Conservation (phyloP, 495 filamentous ascomycete genomes). For the Hypoxylon fuscum region DNA sequence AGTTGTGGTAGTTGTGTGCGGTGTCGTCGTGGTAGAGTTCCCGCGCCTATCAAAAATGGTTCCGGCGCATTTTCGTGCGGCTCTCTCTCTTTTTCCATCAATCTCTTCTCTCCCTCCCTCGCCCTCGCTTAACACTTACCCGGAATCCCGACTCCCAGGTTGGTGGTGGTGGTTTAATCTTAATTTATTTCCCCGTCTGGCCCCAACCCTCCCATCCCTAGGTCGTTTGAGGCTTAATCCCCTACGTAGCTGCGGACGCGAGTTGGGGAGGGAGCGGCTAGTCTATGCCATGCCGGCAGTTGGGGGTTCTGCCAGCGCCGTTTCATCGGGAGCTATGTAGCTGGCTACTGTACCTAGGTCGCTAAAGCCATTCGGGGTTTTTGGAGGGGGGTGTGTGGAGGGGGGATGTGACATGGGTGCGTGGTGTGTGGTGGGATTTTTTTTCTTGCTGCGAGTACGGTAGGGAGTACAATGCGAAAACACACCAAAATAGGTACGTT, state of each 20-base stretch:
- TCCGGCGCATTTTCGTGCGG: constrained; percentile 41
- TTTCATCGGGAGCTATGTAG: neutral
- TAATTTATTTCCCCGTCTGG: neutral
- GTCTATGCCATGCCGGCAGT: constrained; percentile 1
- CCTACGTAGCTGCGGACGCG: no score
- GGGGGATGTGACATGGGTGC: no score
- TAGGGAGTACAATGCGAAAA: no score
- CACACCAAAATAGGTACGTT: no score
- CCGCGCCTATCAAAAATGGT: constrained; percentile 8
- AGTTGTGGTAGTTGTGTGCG: neutral
- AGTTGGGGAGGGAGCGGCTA: no score
- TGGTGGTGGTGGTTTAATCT: constrained; percentile 46
- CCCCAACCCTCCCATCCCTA: neutral
- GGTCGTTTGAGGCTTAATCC: no score
- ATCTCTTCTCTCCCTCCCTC: no score
- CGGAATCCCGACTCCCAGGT: constrained; percentile 34
- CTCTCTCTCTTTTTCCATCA: no score
- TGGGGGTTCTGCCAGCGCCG: neutral
- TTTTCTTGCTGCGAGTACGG: no score
- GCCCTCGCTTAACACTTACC: constrained; percentile 33
- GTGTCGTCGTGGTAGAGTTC: constrained; percentile 12
- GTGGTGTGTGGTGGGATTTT: no score
- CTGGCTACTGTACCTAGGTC: neutral
- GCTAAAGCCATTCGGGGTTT: no score
- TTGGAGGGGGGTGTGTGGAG: no score